Conservation (phyloP, 345 rosid genomes). For the Schrenkiella parvula region DNA sequence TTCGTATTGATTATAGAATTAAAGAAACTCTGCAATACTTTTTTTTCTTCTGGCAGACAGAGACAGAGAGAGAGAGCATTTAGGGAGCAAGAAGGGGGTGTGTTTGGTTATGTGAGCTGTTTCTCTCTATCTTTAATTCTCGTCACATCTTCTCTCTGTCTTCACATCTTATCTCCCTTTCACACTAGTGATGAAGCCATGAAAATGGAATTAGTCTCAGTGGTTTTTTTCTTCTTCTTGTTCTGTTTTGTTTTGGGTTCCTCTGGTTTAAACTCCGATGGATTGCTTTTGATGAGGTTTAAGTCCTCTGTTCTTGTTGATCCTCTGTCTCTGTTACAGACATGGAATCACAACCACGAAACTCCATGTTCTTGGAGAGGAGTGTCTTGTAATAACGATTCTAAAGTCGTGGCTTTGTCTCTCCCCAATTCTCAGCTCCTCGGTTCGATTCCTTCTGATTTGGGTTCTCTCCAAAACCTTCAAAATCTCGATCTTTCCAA, state of each 20-base stretch:
- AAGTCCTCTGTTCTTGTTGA: conserved; percentile 59
- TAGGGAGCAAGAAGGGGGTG: conserved; percentile 14
- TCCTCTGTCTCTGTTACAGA: conserved; percentile 48
- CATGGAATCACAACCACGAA: conserved; percentile 51
- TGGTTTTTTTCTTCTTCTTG: not conserved
- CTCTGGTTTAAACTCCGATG: conserved; percentile 54
- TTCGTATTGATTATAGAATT: conserved; percentile 27
- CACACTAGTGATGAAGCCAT: conserved; percentile 20
- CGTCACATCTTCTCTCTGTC: not conserved
- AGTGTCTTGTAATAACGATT: conserved; percentile 43
- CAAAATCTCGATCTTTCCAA: conserved; percentile 46
- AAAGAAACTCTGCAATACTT: conserved; percentile 26
- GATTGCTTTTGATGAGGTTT: conserved; percentile 59
- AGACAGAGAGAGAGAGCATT: conserved; percentile 31
- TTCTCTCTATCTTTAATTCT: conserved; percentile 26
- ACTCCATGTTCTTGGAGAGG: conserved; percentile 87
- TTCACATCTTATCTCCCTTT: not conserved
- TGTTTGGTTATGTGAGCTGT: conserved; percentile 31
- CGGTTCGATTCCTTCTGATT: conserved; percentile 68
- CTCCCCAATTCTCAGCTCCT: conserved; percentile 63
- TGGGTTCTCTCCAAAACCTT: conserved; percentile 54
- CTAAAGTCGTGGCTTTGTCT: conserved; percentile 51
- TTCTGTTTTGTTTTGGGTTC: conserved; percentile 31
- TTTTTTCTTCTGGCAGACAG: conserved; percentile 2
- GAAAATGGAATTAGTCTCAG: conserved; percentile 18